Evolutionary conservation across 75 land plant species (phyloP).

Genomic region (Picea glauca): DNA sequence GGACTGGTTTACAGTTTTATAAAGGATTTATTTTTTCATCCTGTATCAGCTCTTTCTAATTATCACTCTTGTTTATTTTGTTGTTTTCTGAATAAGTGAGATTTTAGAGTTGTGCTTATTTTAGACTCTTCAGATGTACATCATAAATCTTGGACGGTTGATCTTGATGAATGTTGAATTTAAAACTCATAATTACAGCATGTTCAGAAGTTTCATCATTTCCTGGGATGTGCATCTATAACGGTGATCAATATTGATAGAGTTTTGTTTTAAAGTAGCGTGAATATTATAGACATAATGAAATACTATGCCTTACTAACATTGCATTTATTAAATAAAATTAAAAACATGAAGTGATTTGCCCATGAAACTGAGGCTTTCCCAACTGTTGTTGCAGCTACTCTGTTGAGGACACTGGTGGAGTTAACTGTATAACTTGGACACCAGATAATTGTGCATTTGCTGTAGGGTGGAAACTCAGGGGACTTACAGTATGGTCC

Average conservation of each 20-base stretch:
- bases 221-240: too few species aligned
- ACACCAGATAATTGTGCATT: constrained; percentile 94
- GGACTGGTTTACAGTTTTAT: too few species aligned
- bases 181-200: too few species aligned
- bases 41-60: neutral
- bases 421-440: constrained; percentile 89
- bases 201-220: too few species aligned
- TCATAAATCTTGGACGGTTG: neutral
- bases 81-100: neutral
- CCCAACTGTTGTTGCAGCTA: constrained; percentile 46
- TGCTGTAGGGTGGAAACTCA: constrained; percentile 94
- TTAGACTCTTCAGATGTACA: neutral
- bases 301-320: neutral
- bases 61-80: neutral
- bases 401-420: constrained; percentile 92
- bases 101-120: neutral
- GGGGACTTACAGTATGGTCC: constrained; percentile 97
- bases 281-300: neutral
- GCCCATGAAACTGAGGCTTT: neutral
- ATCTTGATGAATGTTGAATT: neutral
- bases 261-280: neutral
- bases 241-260: too few species aligned
- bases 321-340: neutral
- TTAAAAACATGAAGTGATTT: neutral
- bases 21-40: too few species aligned